Evolutionary conservation across 345 rosid species (phyloP), one percentile per base, ranked within the genome.

Genomic region (Pseudoturritis turrita): DNA sequence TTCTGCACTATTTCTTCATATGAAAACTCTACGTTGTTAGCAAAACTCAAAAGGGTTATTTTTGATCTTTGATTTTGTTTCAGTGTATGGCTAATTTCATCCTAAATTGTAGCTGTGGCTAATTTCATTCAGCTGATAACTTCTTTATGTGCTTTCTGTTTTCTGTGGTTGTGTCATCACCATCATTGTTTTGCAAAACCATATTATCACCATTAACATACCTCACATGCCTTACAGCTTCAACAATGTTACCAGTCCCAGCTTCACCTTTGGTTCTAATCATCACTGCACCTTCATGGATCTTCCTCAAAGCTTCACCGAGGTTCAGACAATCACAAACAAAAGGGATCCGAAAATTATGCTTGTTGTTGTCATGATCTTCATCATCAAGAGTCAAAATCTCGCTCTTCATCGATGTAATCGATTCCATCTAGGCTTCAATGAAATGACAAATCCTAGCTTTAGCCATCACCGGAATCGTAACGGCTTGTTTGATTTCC

Each of bases 191-290:
- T 62, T 81, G 68, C 52, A 90, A 54, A 75, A 71, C 66, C 92
- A 68, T 28, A 90, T 84, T 39, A 84, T 88, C 0, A 92, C 89
- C 87, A 85, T 85, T 73, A 90, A n/a, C 96, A 22, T 87, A 83
- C 72, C 97, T 77, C 58, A 90, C 88, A 50, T 90, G 95, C 78
- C 92, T 83, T 9, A 90, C 96, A 14, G 97, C 95, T 71, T 90
- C 92, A 7, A 90, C 73, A 0, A 90, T 65, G 68, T 90, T 90
- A 5, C 97, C 97, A 0, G 90, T 88, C 3, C 97, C 97, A 0
- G 95, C 97, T 67, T 90, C 96, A 0, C 96, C 97, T 62, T 90
- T 88, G 13, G 97, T 90, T 14, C 97, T 72, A 26, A 90, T 90
- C 97, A 90, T 90, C 1, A 92, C 92, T 0, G 97, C 90, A 5